Evolutionary conservation across 2,329 filamentous ascomycete species (phyloP).

Genomic region (Alternaria sp.): DNA sequence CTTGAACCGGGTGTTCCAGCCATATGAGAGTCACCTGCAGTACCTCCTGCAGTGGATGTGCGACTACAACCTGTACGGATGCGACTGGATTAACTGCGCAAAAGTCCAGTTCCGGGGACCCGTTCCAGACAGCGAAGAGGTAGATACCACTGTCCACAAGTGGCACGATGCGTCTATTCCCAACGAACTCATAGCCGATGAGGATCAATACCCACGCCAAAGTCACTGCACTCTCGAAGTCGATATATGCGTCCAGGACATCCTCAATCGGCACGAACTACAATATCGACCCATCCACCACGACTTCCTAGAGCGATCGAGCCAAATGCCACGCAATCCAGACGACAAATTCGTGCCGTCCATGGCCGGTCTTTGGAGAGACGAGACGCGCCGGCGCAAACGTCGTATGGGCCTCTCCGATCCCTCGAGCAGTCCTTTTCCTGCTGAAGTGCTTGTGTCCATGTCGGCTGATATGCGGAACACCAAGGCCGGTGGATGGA

Average conservation of each 20-base stretch:
- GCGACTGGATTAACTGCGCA: constrained; percentile 78
- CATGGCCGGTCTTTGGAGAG: constrained; percentile 91
- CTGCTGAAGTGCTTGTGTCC: constrained; percentile 79
- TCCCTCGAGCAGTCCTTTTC: constrained; percentile 76
- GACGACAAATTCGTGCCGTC: constrained; percentile 88
- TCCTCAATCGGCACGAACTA: constrained; percentile 80
- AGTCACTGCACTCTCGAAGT: constrained; percentile 91
- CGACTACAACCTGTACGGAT: constrained; percentile 97
- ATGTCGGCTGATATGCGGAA: constrained; percentile 86
- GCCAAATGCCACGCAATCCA: constrained; percentile 60
- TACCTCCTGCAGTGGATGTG: constrained; percentile 97
- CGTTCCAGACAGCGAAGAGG: constrained; percentile 71
- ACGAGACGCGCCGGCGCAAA: constrained; percentile 82
- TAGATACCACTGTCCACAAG: constrained; percentile 67
- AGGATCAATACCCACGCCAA: constrained; percentile 71
- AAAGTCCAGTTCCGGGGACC: constrained; percentile 77
- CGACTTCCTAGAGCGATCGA: constrained; percentile 77
- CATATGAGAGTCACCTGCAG: constrained; percentile 92
- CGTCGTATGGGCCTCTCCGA: constrained; percentile 69
- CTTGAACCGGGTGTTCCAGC: constrained; percentile 83
- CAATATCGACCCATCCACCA: constrained; percentile 82
- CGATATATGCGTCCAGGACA: constrained; percentile 87
- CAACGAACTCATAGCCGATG: constrained; percentile 64
- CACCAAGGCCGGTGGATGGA: constrained; percentile 79
- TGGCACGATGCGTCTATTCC: constrained; percentile 83